Base-by-base conservation (phyloP, 148 eudicot genomes). In the Vaccinium vitisidaea region DNA sequence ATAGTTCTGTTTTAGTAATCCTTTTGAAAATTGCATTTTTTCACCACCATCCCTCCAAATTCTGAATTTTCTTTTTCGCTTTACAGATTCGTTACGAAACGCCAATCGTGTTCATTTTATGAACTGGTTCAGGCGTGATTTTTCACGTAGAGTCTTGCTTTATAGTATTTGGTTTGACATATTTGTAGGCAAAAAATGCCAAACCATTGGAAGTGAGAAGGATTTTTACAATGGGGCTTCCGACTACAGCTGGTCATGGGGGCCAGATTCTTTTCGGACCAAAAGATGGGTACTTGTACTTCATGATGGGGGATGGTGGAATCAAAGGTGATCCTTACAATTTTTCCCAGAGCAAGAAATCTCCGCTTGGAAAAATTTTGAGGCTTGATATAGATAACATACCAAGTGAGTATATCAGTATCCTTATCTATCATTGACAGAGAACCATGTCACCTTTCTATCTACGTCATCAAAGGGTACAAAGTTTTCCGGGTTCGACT, bases 301-400 rank as follows among this genome's bases (percentile, higher is more conserved):
- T 95, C 39, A 95, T 95, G 95, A 92, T 93, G 94, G 98, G 98
- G 82, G 97, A 93, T 80, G 97, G 96, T 50, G 95, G 97, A 81
- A 88, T 93, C 56, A 91, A 88, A 89, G 92, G 84, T 23, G 99
- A 94, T 87, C 92, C 95, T 75, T 91, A 87, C 43, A 81, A 88
- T 85, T 94, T 96, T 63, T 87, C 98, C 23, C 99, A 96, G 83
- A 96, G 93, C 86, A 96, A 96, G 92, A 96, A 92, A 87, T 96
- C 98, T 6, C 86, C 94, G 80, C 94, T 95, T 9, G 98, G 98
- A 63, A 95, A 95, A 83, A 87, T 95, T 30, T 83, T 95, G 92
- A 91, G 98, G 88, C 87, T 96, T 46, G 98, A 96, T 74, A 89
- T 96, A 0, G 94, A 95, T 87, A 91, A 87, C 36, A 79, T 92